Conservation (phyloP, 768 basidiomycete genomes). For the Lentinula guzmanii region DNA sequence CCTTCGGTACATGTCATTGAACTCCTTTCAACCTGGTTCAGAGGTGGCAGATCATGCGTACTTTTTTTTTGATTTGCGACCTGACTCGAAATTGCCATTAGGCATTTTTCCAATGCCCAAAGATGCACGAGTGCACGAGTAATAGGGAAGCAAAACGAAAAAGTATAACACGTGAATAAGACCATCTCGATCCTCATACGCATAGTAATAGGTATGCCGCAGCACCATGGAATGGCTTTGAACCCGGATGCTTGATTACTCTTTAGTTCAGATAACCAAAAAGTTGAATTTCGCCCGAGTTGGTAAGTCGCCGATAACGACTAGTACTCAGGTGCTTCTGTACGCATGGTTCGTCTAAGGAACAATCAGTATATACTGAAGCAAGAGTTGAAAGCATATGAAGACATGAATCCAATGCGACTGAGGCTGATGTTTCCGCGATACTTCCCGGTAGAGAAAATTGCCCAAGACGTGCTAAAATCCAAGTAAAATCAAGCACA, state of each 20-base stretch:
- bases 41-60: too few relatives aligned
- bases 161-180: too few relatives aligned
- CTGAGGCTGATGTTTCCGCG: not conserved
- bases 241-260: not conserved
- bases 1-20: too few relatives aligned
- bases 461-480: too few relatives aligned
- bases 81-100: too few relatives aligned
- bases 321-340: not conserved
- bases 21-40: too few relatives aligned
- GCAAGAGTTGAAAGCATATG: slow-evolving; percentile 1
- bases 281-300: not conserved
- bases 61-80: too few relatives aligned
- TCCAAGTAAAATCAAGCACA: too few relatives aligned
- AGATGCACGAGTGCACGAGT: too few relatives aligned
- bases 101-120: too few relatives aligned
- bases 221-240: not conserved
- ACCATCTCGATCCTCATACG: not conserved
- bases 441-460: not conserved
- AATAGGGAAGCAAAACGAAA: too few relatives aligned
- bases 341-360: not conserved
- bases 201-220: not conserved
- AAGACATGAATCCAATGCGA: not conserved
- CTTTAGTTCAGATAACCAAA: not conserved
- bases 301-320: not conserved
- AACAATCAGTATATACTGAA: not conserved